Percentiles rank a stretch among this genome's conserved stretches.
These are phyloP conservation scores for Gymnopilus dilepis DNA, from an alignment of 768 basidiomycete species.

Conservation along the genomic window DNA sequence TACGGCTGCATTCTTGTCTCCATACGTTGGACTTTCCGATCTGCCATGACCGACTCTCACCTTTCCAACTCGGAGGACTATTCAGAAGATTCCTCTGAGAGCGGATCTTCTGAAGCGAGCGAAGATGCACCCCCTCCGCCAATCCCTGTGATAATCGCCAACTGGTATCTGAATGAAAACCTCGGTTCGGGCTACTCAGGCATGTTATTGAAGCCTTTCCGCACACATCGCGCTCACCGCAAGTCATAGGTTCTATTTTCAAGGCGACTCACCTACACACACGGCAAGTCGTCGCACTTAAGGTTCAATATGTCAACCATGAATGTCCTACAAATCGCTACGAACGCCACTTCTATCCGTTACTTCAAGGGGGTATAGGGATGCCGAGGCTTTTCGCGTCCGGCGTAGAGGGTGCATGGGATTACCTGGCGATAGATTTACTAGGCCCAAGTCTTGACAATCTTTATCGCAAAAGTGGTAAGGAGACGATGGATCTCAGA, in stretches of 20 bases:
- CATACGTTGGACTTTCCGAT: neutral
- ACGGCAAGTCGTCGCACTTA: slow-evolving; percentile 69
- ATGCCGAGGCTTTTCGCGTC: slow-evolving; percentile 76
- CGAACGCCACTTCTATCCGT: slow-evolving; percentile 71
- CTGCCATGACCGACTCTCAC: slow-evolving; percentile 5
- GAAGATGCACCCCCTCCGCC: slow-evolving; percentile 23
- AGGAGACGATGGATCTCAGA: slow-evolving; percentile 67
- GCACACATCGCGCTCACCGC: neutral
- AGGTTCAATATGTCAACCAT: slow-evolving; percentile 71
- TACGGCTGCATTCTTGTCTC: neutral
- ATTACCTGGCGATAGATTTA: slow-evolving; percentile 78
- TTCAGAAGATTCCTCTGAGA: slow-evolving; percentile 21
- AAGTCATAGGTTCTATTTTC: slow-evolving; percentile 66
- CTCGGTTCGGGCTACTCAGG: slow-evolving; percentile 81
- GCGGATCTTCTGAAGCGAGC: slow-evolving; percentile 22
- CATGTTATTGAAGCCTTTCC: slow-evolving; percentile 31
- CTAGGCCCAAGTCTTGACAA: slow-evolving; percentile 73
- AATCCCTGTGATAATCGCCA: slow-evolving; percentile 54
- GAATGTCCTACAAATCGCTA: slow-evolving; percentile 80
- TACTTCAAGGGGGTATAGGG: slow-evolving; percentile 71
- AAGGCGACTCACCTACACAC: slow-evolving; percentile 63
- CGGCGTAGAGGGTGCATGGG: slow-evolving; percentile 62
- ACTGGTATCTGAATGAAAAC: slow-evolving; percentile 61
- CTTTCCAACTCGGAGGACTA: slow-evolving; percentile 19
- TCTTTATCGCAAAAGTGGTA: slow-evolving; percentile 59